phyloP scores from a whole-genome alignment of 192 early-diverging fungal species.

The Phlyctochytrium bullatum region DNA sequence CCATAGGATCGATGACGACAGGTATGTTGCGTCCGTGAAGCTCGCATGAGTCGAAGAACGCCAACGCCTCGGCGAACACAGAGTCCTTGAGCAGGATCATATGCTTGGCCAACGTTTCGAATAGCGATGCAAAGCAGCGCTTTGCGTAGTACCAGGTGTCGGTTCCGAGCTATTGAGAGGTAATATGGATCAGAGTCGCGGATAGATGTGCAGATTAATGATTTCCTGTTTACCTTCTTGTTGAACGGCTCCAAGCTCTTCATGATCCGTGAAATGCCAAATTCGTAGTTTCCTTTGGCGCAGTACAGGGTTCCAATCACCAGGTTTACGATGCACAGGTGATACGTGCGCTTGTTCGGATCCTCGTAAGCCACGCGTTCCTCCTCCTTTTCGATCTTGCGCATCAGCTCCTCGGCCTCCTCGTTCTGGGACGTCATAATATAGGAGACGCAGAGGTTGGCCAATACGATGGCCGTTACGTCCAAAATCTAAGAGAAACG shows the following conservation, averaged over 20 bases:
- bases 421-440: constrained; percentile 70
- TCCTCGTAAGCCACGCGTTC: constrained; percentile 60
- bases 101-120: constrained; percentile 64
- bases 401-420: constrained; percentile 66
- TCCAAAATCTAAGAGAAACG: constrained; percentile 46
- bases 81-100: constrained; percentile 66
- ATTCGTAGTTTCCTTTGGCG: constrained; percentile 67
- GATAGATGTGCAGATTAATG: background rate
- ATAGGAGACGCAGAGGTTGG: constrained; percentile 63
- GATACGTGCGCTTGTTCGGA: constrained; percentile 54
- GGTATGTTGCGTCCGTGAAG: constrained; percentile 57
- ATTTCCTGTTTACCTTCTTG: constrained; percentile 61
- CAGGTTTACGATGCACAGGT: constrained; percentile 64
- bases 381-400: constrained; percentile 66
- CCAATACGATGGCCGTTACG: constrained; percentile 61
- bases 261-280: constrained; percentile 65
- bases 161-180: constrained; percentile 51
- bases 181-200: background rate
- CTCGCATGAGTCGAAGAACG: constrained; percentile 60
- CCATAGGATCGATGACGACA: constrained; percentile 49
- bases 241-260: constrained; percentile 66
- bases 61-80: constrained; percentile 53
- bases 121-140: constrained; percentile 57
- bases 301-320: constrained; percentile 69
- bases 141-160: constrained; percentile 70